phyloP scores from a whole-genome alignment of 1,284 basidiomycete species.

The Ganoderma sinense region DNA sequence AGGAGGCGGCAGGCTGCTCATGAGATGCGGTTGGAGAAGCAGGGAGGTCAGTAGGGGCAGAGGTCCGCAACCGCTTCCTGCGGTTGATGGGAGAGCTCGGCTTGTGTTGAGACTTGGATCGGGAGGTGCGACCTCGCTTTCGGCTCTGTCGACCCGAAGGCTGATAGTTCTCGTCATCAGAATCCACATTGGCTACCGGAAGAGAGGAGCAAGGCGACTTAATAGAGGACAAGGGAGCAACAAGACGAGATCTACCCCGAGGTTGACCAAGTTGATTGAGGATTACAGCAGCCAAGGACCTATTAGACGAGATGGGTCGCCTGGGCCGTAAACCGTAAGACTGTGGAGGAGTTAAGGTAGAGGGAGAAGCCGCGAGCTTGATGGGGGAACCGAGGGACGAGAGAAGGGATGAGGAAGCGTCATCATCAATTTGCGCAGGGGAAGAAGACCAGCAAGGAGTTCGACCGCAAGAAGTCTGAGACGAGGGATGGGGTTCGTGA shows the following conservation, averaged over 20 bases:
- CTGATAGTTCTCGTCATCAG: conserved; percentile 28
- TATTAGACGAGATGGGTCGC: background rate
- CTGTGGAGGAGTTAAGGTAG: background rate
- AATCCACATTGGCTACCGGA: conserved; percentile 4
- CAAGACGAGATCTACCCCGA: background rate
- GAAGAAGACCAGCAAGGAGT: conserved; percentile 15
- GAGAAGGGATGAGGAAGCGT: background rate
- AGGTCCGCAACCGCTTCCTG: conserved; percentile 15
- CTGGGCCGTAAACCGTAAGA: conserved; percentile 4
- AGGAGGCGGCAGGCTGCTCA: background rate
- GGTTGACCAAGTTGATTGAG: conserved; percentile 17
- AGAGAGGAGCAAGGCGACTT: conserved; percentile 16
- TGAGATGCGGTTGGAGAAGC: background rate
- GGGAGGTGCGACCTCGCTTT: conserved; percentile 17
- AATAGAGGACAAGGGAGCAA: conserved; percentile 8
- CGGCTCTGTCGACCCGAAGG: conserved; percentile 12
- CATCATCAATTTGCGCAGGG: conserved; percentile 7
- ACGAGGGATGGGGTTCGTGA: conserved; percentile 17
- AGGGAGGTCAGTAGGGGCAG: conserved; percentile 1
- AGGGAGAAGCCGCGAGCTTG: conserved; percentile 3
- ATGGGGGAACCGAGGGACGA: conserved; percentile 22
- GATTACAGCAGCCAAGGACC: conserved; percentile 16
- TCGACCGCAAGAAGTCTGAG: conserved; percentile 21
- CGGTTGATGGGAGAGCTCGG: background rate
- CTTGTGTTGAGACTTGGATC: background rate